These are phyloP conservation scores for Coemansia sp. DNA, from an alignment of 192 early-diverging fungal species.

Conservation along the genomic window DNA sequence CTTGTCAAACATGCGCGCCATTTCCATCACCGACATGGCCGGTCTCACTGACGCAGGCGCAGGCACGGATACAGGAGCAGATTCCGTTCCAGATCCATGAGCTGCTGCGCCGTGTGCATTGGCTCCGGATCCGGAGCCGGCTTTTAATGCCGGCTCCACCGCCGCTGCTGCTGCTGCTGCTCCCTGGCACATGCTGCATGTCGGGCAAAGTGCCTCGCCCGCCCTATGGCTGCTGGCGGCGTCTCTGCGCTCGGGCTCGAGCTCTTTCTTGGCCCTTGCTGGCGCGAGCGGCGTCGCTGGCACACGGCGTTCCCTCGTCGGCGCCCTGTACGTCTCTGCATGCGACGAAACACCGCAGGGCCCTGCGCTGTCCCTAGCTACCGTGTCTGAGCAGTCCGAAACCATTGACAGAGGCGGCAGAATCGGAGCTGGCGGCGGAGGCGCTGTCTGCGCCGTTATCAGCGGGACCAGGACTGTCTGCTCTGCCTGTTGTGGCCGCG, in stretches of 20 bases:
- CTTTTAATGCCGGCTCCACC: too few species aligned
- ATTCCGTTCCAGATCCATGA: too few species aligned
- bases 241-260: neutral
- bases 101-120: too few species aligned
- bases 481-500: too few species aligned
- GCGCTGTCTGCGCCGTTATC: neutral
- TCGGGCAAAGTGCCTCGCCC: slow-evolving; percentile 2
- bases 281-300: neutral
- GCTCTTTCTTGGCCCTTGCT: neutral
- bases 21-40: slow-evolving; percentile 25
- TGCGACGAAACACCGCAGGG: neutral
- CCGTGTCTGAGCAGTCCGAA: neutral
- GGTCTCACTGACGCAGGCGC: neutral
- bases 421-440: slow-evolving; percentile 1
- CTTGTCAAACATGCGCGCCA: slow-evolving; percentile 43
- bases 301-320: slow-evolving; percentile 3
- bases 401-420: neutral
- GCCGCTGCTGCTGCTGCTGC: neutral
- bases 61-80: too few species aligned
- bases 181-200: slow-evolving; percentile 12
- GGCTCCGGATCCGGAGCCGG: too few species aligned
- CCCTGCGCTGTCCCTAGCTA: too few species aligned
- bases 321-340: neutral
- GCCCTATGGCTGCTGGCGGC: neutral
- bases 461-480: too few species aligned